Evolutionary conservation across 495 filamentous ascomycete species (phyloP), one percentile per base, ranked within the genome.

Genomic region (Penicillium samsonianum): DNA sequence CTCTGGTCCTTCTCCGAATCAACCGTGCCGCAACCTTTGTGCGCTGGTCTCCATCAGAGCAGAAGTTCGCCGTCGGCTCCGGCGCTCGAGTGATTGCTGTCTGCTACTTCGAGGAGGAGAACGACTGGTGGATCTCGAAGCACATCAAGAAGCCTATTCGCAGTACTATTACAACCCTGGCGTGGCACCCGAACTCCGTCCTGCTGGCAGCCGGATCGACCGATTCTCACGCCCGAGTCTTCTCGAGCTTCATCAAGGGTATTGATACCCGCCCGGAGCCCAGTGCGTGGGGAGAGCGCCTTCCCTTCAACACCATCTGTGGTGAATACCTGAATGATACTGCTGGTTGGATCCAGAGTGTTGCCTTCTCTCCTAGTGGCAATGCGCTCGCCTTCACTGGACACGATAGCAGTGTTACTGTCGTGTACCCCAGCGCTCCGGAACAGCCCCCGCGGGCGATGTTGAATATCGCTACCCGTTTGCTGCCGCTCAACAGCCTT

Each of bases 61-160:
- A 87, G 69, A 98, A 98, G 71, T 98, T 98, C 70, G 94, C 94
- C 41, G 94, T 96, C 22, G 95, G 94, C 54, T 97, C 92, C 35
- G 94, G 94, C 57, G 94, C 96, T 59, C 84, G 95, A 53, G 87
- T 95, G 53, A 96, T 98, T 65, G 90, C 94, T n/a, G 84, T 97
- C 63, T 98, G 94, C 80, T 97, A 97, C 78, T 98, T 98, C 62
- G 94, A 98, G 66, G 88, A 94, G 67, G 95, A 98, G 74, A 97
- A 98, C 70, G 91, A 98, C 77, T 98, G 95, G 95, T 98, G 94
- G 94, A 93, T 98, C 7, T 96, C 92, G 35, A 98, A 98, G 80
- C 94, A 98, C 73, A 73, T 98, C 56, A 97, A 96, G 83, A 98
- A 97, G 79, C 94, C 95, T 6, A 94, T 98, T 65, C 90, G 94